Conservation (phyloP, 768 basidiomycete species). For the Plicaturopsis crispa region DNA sequence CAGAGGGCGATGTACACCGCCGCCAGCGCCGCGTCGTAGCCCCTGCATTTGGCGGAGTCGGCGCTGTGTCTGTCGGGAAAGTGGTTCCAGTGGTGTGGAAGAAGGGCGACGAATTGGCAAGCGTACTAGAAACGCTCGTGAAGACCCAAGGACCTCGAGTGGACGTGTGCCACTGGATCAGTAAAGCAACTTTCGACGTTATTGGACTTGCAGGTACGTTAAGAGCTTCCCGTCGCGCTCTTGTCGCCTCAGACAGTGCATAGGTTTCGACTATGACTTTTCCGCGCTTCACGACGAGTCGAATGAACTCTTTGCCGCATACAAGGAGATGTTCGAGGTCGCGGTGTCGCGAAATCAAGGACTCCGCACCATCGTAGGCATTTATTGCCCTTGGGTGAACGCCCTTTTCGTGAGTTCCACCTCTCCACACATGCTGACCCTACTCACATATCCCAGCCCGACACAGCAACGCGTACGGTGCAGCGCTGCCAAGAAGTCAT, state of each 20-base stretch:
- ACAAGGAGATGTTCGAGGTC: conserved; percentile 79
- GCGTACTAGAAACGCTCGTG: conserved; percentile 26
- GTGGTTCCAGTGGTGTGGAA: conserved; percentile 66
- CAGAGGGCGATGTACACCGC: conserved; percentile 72
- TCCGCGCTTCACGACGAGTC: conserved; percentile 74
- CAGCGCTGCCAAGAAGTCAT: conserved; percentile 56
- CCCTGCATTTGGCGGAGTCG: conserved; percentile 77
- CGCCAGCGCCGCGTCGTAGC: conserved; percentile 73
- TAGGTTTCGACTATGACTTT: conserved; percentile 85
- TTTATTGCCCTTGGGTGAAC: conserved; percentile 53
- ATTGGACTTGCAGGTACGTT: conserved; percentile 78
- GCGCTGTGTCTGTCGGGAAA: conserved; percentile 65
- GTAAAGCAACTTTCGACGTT: conserved; percentile 82
- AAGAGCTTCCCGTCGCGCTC: conserved; percentile 1
- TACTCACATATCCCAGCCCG: conserved; percentile 34
- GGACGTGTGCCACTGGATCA: conserved; percentile 78
- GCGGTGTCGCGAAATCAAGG: conserved; percentile 50
- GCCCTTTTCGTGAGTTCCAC: conserved; percentile 49
- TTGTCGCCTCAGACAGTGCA: not conserved
- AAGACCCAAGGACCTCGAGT: conserved; percentile 22
- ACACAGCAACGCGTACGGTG: conserved; percentile 40
- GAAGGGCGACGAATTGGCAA: conserved; percentile 55
- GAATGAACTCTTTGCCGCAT: conserved; percentile 71
- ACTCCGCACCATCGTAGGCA: conserved; percentile 36
- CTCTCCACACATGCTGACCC: not conserved